These are phyloP conservation scores for Rhytidhysteron rufulum DNA, from an alignment of 2,329 filamentous ascomycete genomes.

Conservation along the genomic window DNA sequence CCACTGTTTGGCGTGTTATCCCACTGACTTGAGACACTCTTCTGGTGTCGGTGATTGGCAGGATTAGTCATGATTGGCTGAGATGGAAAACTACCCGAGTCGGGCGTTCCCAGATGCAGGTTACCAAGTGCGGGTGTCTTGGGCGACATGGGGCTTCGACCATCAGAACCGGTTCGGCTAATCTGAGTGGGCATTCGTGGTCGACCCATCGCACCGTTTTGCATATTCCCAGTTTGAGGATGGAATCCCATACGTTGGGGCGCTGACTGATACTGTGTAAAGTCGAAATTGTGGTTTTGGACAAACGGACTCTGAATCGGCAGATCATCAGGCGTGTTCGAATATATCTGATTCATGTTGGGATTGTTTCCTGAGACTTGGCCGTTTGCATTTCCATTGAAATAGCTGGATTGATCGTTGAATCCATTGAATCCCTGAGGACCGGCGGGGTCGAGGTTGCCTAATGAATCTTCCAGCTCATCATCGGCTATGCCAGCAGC, in stretches of 20 bases:
- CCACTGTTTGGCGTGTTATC: conserved; percentile 80
- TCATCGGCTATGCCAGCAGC: conserved; percentile 82
- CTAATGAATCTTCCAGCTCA: conserved; percentile 72
- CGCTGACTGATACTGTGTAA: conserved; percentile 67
- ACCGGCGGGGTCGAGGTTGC: conserved; percentile 45
- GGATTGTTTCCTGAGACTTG: conserved; percentile 60
- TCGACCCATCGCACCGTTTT: conserved; percentile 24
- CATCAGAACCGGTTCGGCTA: conserved; percentile 64
- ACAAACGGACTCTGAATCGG: conserved; percentile 90
- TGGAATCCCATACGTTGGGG: conserved; percentile 52
- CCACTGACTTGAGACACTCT: conserved; percentile 85
- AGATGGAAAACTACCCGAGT: conserved; percentile 68
- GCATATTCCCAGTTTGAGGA: conserved; percentile 20
- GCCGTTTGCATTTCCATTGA: conserved; percentile 28
- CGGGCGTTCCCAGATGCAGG: conserved; percentile 67
- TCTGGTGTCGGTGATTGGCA: conserved; percentile 65
- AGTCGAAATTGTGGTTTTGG: conserved; percentile 65
- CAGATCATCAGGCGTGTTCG: conserved; percentile 85
- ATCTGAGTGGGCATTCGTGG: conserved; percentile 36
- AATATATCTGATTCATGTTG: conserved; percentile 72
- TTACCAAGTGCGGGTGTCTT: conserved; percentile 75
- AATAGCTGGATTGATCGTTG: conserved; percentile 51
- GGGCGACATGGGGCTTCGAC: conserved; percentile 76
- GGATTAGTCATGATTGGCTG: conserved; percentile 71
- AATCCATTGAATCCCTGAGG: conserved; percentile 49